These are phyloP conservation scores for Lasiodiplodia sp. DNA, from an alignment of 2,329 filamentous ascomycete genomes.

Conservation along the genomic window DNA sequence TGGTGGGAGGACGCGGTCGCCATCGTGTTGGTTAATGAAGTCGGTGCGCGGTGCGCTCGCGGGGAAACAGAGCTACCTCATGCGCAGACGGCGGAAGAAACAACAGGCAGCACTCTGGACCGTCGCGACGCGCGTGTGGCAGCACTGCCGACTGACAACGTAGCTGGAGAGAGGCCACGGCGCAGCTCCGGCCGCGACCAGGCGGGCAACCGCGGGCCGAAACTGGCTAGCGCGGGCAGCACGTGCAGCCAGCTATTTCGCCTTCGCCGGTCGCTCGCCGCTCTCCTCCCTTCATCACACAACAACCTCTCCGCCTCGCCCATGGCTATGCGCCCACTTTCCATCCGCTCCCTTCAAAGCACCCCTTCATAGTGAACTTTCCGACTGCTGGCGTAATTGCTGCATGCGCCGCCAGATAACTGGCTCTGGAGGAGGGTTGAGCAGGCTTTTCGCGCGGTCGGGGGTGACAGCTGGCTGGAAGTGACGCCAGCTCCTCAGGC, in stretches of 20 bases:
- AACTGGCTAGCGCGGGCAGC: conserved; percentile 21
- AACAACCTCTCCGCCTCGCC: conserved; percentile 32
- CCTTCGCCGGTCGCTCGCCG: conserved; percentile 32
- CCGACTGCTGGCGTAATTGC: conserved; percentile 27
- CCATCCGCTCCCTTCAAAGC: conserved; percentile 39
- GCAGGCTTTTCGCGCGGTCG: conserved; percentile 29
- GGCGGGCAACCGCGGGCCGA: conserved; percentile 8
- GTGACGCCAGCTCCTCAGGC: conserved; percentile 29
- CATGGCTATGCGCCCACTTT: conserved; percentile 33
- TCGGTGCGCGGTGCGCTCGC: conserved; percentile 39
- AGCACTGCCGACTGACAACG: conserved; percentile 1
- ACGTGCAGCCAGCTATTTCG: conserved; percentile 29
- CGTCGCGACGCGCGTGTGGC: conserved; percentile 17
- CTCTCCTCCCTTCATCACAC: conserved; percentile 32
- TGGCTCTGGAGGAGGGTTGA: conserved; percentile 29
- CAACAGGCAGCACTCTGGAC: background rate
- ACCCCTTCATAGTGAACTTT: conserved; percentile 31
- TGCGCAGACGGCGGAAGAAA: conserved; percentile 20
- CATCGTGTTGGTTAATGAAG: conserved; percentile 53
- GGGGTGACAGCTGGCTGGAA: conserved; percentile 24
- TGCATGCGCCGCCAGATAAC: conserved; percentile 31
- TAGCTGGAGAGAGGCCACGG: conserved; percentile 27
- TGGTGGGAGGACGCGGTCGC: conserved; percentile 54
- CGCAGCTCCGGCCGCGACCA: conserved; percentile 12
- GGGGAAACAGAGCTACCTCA: conserved; percentile 30